Evolutionary conservation across 2,329 filamentous ascomycete species (phyloP).

Genomic region (Botrytis pseudocinerea): DNA sequence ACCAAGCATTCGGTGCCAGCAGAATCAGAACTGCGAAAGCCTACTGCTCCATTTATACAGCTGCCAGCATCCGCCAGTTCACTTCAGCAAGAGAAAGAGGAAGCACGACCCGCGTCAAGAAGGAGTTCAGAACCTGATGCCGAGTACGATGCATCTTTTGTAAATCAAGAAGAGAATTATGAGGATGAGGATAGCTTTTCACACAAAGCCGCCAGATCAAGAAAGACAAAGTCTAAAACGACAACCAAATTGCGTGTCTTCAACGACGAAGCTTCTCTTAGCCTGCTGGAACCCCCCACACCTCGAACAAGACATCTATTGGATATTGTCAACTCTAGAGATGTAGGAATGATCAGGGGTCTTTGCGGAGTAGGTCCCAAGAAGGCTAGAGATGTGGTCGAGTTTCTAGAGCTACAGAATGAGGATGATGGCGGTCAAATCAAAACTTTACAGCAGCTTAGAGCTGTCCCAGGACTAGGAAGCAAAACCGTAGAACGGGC

Average conservation of each 20-base stretch:
- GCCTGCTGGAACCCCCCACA: constrained; percentile 42
- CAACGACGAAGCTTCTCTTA: constrained; percentile 45
- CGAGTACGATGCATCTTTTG: constrained; percentile 40
- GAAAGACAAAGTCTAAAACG: constrained; percentile 39
- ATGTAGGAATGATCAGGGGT: constrained; percentile 63
- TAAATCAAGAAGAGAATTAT: constrained; percentile 46
- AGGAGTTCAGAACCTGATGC: constrained; percentile 37
- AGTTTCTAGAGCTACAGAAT: constrained; percentile 52
- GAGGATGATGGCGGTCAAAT: constrained; percentile 48
- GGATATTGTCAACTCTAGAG: constrained; percentile 71
- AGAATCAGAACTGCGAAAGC: constrained; percentile 28
- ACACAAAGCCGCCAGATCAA: constrained; percentile 38
- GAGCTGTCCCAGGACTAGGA: constrained; percentile 57
- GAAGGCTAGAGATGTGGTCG: constrained; percentile 63
- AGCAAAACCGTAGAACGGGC: constrained; percentile 58
- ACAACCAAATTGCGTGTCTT: constrained; percentile 39
- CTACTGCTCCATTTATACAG: constrained; percentile 32
- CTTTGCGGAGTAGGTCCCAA: constrained; percentile 72
- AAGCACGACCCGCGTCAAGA: constrained; percentile 32
- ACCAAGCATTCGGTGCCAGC: constrained; percentile 7
- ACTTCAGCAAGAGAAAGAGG: constrained; percentile 32
- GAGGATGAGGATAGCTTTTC: constrained; percentile 41
- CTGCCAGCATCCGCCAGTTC: constrained; percentile 32
- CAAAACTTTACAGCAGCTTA: constrained; percentile 52
- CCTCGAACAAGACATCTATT: constrained; percentile 61